phyloP scores from a whole-genome alignment of 2,329 filamentous ascomycete genomes.

The Hymenoscyphus repandus region DNA sequence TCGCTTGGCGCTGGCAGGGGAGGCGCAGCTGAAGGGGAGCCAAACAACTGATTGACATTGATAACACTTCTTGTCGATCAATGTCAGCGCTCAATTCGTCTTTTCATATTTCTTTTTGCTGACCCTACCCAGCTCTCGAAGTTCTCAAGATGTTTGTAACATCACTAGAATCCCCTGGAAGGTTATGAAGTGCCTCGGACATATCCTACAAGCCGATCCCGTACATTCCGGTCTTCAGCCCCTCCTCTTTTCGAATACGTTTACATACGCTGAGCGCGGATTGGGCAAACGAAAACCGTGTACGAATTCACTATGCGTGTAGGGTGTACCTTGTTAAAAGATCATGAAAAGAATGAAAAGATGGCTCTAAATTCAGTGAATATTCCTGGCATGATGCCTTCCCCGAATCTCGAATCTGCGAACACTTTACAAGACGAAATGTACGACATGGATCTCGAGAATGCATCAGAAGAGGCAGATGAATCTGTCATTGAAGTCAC shows the following conservation, averaged over 20 bases:
- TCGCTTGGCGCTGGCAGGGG: background rate
- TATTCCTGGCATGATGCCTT: background rate
- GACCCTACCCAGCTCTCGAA: too few species aligned
- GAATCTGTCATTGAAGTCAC: constrained; percentile 56
- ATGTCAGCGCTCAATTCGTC: too few species aligned
- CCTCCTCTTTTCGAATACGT: background rate
- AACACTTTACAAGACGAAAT: constrained; percentile 16
- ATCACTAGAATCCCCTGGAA: too few species aligned
- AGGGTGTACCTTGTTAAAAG: background rate
- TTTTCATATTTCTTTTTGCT: too few species aligned
- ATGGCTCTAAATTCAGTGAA: background rate
- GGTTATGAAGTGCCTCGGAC: too few species aligned
- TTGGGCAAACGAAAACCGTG: too few species aligned
- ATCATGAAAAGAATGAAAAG: background rate
- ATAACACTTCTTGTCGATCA: too few species aligned
- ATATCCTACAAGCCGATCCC: background rate
- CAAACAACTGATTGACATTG: background rate
- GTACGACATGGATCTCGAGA: constrained; percentile 19
- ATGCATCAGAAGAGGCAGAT: constrained; percentile 44
- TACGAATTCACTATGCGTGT: background rate
- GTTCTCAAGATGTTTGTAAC: too few species aligned
- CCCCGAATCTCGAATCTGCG: constrained; percentile 3
- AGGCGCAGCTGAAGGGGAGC: background rate
- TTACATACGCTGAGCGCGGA: background rate
- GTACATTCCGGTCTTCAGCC: constrained; percentile 6